These are phyloP conservation scores for Colletotrichum sp. DNA, from an alignment of 2,329 filamentous ascomycete species.

Conservation along the genomic window DNA sequence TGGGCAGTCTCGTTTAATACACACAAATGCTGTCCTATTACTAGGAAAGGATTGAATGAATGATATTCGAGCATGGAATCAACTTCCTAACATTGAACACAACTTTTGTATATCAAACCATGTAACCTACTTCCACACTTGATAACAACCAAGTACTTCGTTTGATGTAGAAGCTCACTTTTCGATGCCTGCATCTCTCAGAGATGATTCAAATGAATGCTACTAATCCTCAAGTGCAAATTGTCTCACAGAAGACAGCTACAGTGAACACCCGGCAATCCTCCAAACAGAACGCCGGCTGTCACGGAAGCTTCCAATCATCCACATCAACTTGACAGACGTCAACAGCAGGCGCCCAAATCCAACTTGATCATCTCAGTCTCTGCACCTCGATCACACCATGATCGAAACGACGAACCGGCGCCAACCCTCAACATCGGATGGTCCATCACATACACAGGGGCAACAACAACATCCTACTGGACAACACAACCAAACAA, in stretches of 20 bases:
- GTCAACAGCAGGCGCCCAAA: neutral
- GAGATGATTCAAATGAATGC: neutral
- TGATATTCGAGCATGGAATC: neutral
- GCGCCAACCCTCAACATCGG: neutral
- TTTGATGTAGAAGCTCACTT: neutral
- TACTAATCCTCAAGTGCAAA: accelerated
- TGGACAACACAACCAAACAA: neutral
- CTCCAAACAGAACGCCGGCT: neutral
- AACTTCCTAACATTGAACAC: neutral
- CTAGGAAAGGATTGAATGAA: neutral
- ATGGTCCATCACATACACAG: neutral
- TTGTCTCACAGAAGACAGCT: neutral
- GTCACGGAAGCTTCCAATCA: neutral
- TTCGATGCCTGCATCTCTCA: neutral
- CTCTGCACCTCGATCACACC: neutral
- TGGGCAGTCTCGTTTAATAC: accelerated
- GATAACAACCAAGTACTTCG: accelerated
- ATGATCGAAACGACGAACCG: neutral
- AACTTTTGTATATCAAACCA: neutral
- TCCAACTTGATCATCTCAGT: neutral
- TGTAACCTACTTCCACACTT: neutral
- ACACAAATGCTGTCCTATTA: accelerated
- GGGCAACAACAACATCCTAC: neutral
- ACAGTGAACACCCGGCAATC: neutral
- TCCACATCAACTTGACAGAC: neutral